These are phyloP conservation scores for Pseudozyma sp. DNA, from an alignment of 1,284 basidiomycete genomes.

Conservation along the genomic window DNA sequence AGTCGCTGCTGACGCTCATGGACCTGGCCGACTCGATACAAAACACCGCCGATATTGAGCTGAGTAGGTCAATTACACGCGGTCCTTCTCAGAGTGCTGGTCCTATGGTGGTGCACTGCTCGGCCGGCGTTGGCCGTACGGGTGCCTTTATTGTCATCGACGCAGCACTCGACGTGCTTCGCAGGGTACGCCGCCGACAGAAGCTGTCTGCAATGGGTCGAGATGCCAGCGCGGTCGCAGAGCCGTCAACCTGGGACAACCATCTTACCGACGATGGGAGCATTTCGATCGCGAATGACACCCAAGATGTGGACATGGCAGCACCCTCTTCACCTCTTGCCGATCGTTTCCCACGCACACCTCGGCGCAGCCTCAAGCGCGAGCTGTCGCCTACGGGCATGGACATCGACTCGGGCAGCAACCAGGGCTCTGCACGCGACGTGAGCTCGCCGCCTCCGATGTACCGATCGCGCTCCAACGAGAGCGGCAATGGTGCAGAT, in stretches of 20 bases:
- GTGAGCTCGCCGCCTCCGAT: constrained; percentile 54
- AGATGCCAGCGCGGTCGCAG: not conserved
- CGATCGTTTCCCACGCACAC: constrained; percentile 35
- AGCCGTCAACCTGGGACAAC: constrained; percentile 38
- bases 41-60: constrained; percentile 42
- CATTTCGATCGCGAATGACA: constrained; percentile 1
- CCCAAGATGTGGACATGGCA: constrained; percentile 49
- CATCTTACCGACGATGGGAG: not conserved
- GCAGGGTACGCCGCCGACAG: constrained; percentile 34
- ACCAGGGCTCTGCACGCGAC: constrained; percentile 30
- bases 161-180: constrained; percentile 55
- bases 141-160: constrained; percentile 66
- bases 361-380: constrained; percentile 50
- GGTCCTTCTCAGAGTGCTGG: constrained; percentile 23
- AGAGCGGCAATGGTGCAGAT: constrained; percentile 11
- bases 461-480: constrained; percentile 46
- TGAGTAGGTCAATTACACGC: constrained; percentile 4
- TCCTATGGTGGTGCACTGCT: constrained; percentile 67
- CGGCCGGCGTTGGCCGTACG: constrained; percentile 66
- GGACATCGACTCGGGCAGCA: constrained; percentile 49
- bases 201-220: not conserved
- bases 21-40: constrained; percentile 53
- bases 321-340: constrained; percentile 18
- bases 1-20: constrained; percentile 56
- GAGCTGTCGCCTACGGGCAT: constrained; percentile 58